Conservation (phyloP, 169 alveolate genomes). For the Pseudocohnilembus persalinus region DNA sequence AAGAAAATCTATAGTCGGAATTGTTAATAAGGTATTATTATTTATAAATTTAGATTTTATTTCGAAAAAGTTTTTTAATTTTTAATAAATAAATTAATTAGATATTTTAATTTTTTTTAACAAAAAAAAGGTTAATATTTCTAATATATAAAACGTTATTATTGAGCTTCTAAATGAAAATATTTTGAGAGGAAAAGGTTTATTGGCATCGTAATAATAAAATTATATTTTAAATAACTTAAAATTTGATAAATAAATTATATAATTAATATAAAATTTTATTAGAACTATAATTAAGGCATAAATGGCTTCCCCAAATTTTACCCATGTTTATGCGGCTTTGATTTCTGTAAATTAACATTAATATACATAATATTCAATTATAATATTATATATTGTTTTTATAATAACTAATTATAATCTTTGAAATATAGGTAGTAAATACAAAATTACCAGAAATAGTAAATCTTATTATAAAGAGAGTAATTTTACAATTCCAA, state of each 20-base stretch:
- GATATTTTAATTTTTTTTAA: neutral
- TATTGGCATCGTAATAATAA: slow-evolving; percentile 71
- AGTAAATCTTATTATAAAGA: slow-evolving; percentile 92
- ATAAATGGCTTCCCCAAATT: slow-evolving; percentile 98
- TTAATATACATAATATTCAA: no score
- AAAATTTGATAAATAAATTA: neutral
- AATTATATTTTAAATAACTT: neutral
- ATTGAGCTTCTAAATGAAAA: slow-evolving; percentile 96
- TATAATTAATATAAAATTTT: no score
- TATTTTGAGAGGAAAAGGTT: slow-evolving; percentile 97
- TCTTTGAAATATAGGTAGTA: no score
- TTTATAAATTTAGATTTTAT: slow-evolving; percentile 82
- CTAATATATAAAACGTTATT: slow-evolving; percentile 61
- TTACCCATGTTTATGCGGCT: slow-evolving; percentile 97
- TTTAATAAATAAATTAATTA: no score
- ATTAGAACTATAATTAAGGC: slow-evolving; percentile 95
- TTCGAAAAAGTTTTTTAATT: slow-evolving; percentile 35
- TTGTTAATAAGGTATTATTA: slow-evolving; percentile 95
- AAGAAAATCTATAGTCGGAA: slow-evolving; percentile 94
- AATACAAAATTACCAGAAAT: slow-evolving; percentile 98
- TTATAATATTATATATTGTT: no score
- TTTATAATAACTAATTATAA: no score
- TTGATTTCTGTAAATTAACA: slow-evolving; percentile 93
- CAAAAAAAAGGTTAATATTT: slow-evolving; percentile 29
- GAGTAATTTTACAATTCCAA: slow-evolving; percentile 92